Percentiles rank a stretch among this genome's conserved stretches.
These are phyloP conservation scores for Ammopiptanthus mongolicus DNA, from an alignment of 306 rosid species.

Conservation along the genomic window DNA sequence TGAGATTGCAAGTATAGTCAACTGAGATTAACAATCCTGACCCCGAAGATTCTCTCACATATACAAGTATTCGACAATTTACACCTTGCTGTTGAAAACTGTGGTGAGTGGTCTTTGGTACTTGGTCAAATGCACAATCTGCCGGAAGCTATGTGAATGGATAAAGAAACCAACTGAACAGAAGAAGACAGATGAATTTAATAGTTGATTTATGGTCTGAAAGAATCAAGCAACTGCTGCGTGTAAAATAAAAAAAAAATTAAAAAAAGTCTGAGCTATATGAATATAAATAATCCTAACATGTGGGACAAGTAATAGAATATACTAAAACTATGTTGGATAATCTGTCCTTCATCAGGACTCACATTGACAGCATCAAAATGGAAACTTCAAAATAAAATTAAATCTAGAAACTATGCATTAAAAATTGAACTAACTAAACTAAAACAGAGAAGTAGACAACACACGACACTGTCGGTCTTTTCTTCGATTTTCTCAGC, in stretches of 20 bases:
- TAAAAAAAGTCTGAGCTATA: not conserved
- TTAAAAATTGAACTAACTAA: constrained; percentile 4
- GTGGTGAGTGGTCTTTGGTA: constrained; percentile 18
- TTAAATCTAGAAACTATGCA: constrained; percentile 14
- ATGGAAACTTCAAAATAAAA: constrained; percentile 16
- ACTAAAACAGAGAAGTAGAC: constrained; percentile 10
- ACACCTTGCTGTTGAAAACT: constrained; percentile 37
- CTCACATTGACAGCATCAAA: constrained; percentile 46
- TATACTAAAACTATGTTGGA: constrained; percentile 35
- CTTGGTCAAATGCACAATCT: constrained; percentile 49
- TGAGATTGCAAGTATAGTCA: constrained; percentile 32
- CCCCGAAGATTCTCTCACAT: constrained; percentile 38
- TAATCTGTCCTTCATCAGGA: constrained; percentile 30
- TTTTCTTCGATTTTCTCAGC: not conserved
- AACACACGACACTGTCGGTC: not conserved
- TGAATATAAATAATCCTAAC: constrained; percentile 16
- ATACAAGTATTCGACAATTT: constrained; percentile 27
- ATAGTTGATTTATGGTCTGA: constrained; percentile 29
- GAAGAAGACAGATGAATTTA: constrained; percentile 42
- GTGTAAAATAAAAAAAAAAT: not conserved
- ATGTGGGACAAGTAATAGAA: constrained; percentile 53
- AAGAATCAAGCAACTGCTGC: constrained; percentile 34
- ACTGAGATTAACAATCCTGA: constrained; percentile 30
- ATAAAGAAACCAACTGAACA: constrained; percentile 46
- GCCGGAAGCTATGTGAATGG: constrained; percentile 27